Conservation (phyloP, 805 yeast species). For the Jamesozyma hellenica region DNA sequence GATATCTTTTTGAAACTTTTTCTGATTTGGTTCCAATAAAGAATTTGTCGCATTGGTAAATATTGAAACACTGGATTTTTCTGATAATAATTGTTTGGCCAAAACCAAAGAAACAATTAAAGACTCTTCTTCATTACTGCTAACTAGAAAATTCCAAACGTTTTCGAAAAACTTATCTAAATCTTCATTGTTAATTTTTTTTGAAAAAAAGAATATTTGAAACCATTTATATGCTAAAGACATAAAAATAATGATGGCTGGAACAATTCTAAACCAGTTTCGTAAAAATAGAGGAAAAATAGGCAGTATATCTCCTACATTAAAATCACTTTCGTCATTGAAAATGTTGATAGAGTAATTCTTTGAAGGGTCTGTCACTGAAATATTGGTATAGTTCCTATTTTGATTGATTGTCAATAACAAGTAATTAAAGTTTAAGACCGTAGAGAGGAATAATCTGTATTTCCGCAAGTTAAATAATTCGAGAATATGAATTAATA, state of each 20-base stretch:
- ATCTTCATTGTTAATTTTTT: not conserved
- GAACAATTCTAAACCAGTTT: not conserved
- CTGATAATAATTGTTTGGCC: not conserved
- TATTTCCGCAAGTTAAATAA: conserved; percentile 42
- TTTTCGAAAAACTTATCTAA: not conserved
- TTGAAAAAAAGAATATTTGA: no score
- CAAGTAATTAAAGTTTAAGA: conserved; percentile 28
- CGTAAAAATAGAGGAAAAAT: not conserved
- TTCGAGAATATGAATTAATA: conserved; percentile 55
- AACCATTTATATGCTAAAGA: not conserved
- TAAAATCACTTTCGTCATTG: no score
- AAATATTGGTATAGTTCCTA: not conserved
- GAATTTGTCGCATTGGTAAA: no score
- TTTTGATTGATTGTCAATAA: not conserved
- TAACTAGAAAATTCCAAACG: not conserved
- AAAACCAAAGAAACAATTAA: not conserved
- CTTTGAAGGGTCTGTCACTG: not conserved
- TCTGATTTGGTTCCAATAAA: no score
- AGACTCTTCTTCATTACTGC: not conserved
- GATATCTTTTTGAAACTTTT: no score
- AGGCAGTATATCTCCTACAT: not conserved
- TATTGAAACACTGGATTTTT: not conserved
- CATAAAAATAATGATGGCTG: not conserved
- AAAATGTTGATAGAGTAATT: not conserved
- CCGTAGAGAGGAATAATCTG: conserved; percentile 53